These are phyloP conservation scores for Cornus kousa DNA, from an alignment of 148 eudicot species.

Conservation along the genomic window DNA sequence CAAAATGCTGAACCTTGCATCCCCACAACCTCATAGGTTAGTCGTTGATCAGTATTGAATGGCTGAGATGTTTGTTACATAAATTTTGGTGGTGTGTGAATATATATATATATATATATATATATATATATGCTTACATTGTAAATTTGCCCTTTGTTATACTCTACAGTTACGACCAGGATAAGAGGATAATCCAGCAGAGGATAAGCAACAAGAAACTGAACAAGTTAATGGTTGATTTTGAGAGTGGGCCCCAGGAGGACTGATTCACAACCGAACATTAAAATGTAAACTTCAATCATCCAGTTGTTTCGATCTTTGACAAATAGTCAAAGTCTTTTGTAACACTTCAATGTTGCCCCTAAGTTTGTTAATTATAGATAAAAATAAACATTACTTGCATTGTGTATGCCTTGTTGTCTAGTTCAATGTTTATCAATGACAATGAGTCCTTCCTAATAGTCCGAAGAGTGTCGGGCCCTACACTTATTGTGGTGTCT, in stretches of 20 bases:
- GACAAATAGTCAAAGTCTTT: no score
- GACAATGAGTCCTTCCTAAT: no score
- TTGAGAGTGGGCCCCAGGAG: slow-evolving; percentile 20
- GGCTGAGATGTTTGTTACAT: background rate
- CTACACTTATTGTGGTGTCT: no score
- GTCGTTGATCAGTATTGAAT: background rate
- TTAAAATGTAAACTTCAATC: background rate
- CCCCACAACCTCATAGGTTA: slow-evolving; percentile 43
- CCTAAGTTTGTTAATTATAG: no score
- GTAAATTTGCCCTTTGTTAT: background rate
- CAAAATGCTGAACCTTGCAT: slow-evolving; percentile 32
- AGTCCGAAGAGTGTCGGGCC: no score
- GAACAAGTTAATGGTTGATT: slow-evolving; percentile 48
- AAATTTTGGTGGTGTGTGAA: background rate
- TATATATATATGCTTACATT: background rate
- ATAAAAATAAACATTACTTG: no score
- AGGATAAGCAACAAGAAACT: slow-evolving; percentile 61
- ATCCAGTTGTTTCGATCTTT: background rate
- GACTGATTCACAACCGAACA: slow-evolving; percentile 6
- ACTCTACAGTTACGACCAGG: slow-evolving; percentile 40
- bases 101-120: no score
- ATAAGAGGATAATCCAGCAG: slow-evolving; percentile 41
- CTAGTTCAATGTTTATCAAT: no score
- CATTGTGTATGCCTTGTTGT: no score
- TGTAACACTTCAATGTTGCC: no score